Percentiles rank a stretch among this genome's conserved stretches.
phyloP scores from a whole-genome alignment of 495 filamentous ascomycete species.

The Monascus purpureus region DNA sequence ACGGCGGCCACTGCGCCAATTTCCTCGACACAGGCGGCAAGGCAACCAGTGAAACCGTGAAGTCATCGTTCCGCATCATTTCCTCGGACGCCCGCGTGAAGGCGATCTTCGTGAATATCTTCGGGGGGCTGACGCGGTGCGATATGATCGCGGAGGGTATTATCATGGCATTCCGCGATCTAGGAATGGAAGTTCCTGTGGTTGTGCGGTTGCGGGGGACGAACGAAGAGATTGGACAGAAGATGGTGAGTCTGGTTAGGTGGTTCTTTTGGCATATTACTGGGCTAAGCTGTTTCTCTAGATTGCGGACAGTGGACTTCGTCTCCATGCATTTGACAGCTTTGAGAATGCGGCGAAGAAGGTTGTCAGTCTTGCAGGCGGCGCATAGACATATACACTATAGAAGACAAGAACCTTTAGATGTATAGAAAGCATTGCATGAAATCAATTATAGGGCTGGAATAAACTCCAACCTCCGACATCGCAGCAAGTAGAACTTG shows the following conservation, averaged over 20 bases:
- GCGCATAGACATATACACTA: neutral
- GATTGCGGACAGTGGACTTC: conserved; percentile 61
- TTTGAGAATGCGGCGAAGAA: conserved; percentile 70
- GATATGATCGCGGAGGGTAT: conserved; percentile 86
- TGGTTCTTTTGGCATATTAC: neutral
- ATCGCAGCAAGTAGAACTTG: too few relatives aligned
- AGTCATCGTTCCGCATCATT: conserved; percentile 59
- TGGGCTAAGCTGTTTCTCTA: conserved; percentile 7
- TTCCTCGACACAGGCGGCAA: conserved; percentile 89
- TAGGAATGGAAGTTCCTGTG: conserved; percentile 57
- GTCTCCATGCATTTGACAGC: conserved; percentile 63
- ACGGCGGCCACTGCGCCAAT: conserved; percentile 55
- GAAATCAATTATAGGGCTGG: too few relatives aligned
- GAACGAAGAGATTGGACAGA: conserved; percentile 63
- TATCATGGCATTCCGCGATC: conserved; percentile 59
- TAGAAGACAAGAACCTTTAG: neutral
- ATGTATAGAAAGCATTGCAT: neutral
- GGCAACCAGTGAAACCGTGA: conserved; percentile 74
- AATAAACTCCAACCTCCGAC: too few relatives aligned
- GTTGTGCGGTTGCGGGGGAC: conserved; percentile 77
- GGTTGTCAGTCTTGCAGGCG: conserved; percentile 48
- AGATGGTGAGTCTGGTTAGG: conserved; percentile 36
- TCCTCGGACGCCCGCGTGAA: conserved; percentile 57
- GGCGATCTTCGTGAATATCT: conserved; percentile 78
- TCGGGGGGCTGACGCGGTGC: conserved; percentile 69